phyloP scores from a whole-genome alignment of 768 basidiomycete genomes.

The Lactarius pseudohatsudake region DNA sequence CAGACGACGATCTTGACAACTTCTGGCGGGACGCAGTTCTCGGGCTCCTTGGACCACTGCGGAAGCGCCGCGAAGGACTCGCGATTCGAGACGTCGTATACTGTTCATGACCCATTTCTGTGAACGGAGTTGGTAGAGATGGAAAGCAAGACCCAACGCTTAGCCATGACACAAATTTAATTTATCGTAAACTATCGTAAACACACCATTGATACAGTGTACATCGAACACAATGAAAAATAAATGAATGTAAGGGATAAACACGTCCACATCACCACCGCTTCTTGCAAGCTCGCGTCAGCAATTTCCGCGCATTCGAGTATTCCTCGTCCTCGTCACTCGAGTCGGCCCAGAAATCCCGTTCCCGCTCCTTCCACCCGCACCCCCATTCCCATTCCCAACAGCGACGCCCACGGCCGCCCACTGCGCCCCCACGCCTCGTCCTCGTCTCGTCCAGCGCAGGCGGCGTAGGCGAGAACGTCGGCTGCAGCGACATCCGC shows the following conservation, averaged over 20 bases:
- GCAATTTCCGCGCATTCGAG: constrained; percentile 51
- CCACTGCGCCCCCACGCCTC: constrained; percentile 22
- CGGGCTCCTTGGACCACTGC: constrained; percentile 89
- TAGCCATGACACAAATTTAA: not conserved
- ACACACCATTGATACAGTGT: not conserved
- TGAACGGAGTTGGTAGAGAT: not conserved
- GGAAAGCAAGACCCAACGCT: too few species aligned
- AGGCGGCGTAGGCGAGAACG: constrained; percentile 71
- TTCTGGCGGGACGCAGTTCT: constrained; percentile 83
- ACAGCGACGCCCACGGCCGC: constrained; percentile 26
- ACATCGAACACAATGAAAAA: not conserved
- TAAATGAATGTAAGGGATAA: not conserved
- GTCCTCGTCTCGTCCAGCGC: constrained; percentile 51
- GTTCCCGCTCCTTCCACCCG: constrained; percentile 16
- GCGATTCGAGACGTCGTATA: constrained; percentile 92
- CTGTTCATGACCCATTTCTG: constrained; percentile 42
- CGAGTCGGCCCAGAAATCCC: constrained; percentile 69
- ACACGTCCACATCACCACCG: constrained; percentile 32
- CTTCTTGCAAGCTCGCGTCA: constrained; percentile 48
- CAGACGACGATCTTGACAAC: constrained; percentile 96
- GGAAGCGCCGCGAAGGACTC: constrained; percentile 95
- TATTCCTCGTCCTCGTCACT: constrained; percentile 74
- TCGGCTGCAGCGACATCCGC: constrained; percentile 72
- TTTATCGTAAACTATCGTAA: constrained; percentile 11
- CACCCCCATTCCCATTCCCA: constrained; percentile 29